Evolutionary conservation across 306 rosid genomes (phyloP).

Genomic region (Ormosia semicastrata): DNA sequence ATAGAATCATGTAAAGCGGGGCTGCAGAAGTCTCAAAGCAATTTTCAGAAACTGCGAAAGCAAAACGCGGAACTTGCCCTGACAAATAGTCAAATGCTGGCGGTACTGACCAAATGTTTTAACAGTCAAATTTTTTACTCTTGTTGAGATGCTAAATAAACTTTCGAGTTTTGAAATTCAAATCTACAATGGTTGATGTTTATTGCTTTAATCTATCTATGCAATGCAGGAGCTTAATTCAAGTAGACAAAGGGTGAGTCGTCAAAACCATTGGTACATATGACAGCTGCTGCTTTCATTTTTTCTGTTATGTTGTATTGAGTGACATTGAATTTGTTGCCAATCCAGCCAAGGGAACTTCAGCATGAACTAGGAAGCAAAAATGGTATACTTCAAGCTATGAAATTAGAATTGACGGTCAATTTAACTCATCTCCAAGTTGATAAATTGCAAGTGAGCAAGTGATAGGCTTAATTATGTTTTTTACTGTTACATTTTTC

Average conservation of each 20-base stretch:
- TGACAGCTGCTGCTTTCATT: background rate
- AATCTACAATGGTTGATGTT: background rate
- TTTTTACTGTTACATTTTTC: slow-evolving; percentile 25
- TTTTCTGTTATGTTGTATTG: background rate
- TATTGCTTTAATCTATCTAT: slow-evolving; percentile 27
- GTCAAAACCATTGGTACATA: slow-evolving; percentile 22
- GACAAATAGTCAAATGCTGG: slow-evolving; percentile 65
- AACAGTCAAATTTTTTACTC: background rate
- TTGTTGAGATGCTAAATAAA: background rate
- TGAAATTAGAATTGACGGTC: slow-evolving; percentile 54
- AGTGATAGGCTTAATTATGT: background rate
- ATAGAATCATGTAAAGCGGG: slow-evolving; percentile 58
- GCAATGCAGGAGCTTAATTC: slow-evolving; percentile 75
- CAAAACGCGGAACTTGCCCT: slow-evolving; percentile 79
- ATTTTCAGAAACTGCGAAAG: slow-evolving; percentile 58
- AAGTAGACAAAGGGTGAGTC: slow-evolving; percentile 74
- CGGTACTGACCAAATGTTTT: slow-evolving; percentile 43
- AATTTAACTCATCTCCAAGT: slow-evolving; percentile 31
- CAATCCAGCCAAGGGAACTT: slow-evolving; percentile 60
- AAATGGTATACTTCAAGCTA: slow-evolving; percentile 55
- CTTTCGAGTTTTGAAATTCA: background rate
- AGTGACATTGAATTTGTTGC: slow-evolving; percentile 14
- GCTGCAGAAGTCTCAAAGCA: slow-evolving; percentile 50
- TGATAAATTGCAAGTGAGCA: slow-evolving; percentile 2
- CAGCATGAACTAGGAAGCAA: slow-evolving; percentile 75